Percentiles rank a stretch among this genome's conserved stretches.
These are phyloP conservation scores for Kitagawia praeruptora DNA, from an alignment of 129 eudicot species.

Conservation along the genomic window DNA sequence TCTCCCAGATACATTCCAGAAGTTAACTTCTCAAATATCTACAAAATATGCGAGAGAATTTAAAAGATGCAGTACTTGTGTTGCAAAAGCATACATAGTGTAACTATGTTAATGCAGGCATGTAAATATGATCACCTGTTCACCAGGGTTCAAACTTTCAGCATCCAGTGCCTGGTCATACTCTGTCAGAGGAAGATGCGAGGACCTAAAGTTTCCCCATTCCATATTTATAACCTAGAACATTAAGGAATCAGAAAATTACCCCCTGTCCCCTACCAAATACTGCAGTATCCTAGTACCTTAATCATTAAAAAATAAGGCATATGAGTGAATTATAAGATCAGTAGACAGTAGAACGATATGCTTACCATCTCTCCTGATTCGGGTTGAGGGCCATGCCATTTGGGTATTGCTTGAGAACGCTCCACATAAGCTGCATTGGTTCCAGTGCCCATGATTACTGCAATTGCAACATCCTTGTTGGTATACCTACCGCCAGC, in stretches of 20 bases:
- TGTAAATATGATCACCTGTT: conserved; percentile 46
- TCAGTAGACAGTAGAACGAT: neutral
- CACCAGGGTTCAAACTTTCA: conserved; percentile 81
- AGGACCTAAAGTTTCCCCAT: conserved; percentile 93
- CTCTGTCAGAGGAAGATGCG: conserved; percentile 85
- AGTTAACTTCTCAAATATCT: conserved; percentile 75
- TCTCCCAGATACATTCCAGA: conserved; percentile 97
- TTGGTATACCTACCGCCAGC: conserved; percentile 77
- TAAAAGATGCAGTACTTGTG: neutral
- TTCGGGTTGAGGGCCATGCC: conserved; percentile 78
- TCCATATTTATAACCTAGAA: conserved; percentile 87
- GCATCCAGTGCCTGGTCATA: conserved; percentile 63
- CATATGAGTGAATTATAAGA: neutral
- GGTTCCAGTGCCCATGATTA: conserved; percentile 87
- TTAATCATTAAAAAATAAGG: neutral
- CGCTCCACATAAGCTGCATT: conserved; percentile 97
- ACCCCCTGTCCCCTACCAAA: neutral
- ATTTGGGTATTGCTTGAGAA: conserved; percentile 77
- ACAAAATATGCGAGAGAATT: neutral
- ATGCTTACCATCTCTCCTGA: conserved; percentile 85
- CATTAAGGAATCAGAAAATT: neutral
- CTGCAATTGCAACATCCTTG: conserved; percentile 60
- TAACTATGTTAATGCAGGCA: neutral
- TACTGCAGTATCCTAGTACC: neutral
- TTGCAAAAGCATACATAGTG: neutral